Base-by-base conservation (phyloP, 441 rosid species). In the Cnidoscolus chayamansa region DNA sequence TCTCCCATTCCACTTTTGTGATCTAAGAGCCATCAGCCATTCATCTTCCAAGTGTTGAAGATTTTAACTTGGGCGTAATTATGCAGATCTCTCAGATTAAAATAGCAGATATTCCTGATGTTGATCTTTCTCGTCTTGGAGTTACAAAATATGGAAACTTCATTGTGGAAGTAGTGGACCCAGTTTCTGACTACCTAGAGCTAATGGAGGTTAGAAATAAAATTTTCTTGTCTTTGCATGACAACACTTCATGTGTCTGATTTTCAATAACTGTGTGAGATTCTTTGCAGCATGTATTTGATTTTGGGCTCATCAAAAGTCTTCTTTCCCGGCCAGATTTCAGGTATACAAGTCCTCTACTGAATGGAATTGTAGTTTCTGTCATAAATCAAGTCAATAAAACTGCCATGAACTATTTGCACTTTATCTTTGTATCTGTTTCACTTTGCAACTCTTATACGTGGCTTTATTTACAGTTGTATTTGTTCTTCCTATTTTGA, bases 181-280 rank as follows among this genome's bases (percentile, higher is more conserved):
- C 99, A 2, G 95, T 95, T 81, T 86, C 96, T 6, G 98, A 92
- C 80, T 92, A 91, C 75, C 81, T 92, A 86, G 98, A 90, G 82
- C 81, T 95, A 70, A 85, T 95, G 98, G 94, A 93, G 94, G 97
- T 91, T 68, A 75, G 87, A 81, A 76, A 65, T 31, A 74, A 60
- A 51, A 70, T 8, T 51, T 61, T 56, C 55, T 55, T 63, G 72
- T 37, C 40, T 65, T 74, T 43, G 35, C 60, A 65, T 75, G 61
- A 65, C 51, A 65, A 50, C 25, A 25, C 25, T 57, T 63, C 53
- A 32, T 69, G 74, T 67, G 70, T 75, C 72, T 68, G 57, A 4
- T 57, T 57, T 43, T 70, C 56, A 71, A 32, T 79, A 59, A 81
- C 16, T 70, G 25, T 74, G 47, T 78, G 59, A 68, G 69, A 51